Evolutionary conservation across 177 flowering plant species (phyloP).

Genomic region (Telopea speciosissima): DNA sequence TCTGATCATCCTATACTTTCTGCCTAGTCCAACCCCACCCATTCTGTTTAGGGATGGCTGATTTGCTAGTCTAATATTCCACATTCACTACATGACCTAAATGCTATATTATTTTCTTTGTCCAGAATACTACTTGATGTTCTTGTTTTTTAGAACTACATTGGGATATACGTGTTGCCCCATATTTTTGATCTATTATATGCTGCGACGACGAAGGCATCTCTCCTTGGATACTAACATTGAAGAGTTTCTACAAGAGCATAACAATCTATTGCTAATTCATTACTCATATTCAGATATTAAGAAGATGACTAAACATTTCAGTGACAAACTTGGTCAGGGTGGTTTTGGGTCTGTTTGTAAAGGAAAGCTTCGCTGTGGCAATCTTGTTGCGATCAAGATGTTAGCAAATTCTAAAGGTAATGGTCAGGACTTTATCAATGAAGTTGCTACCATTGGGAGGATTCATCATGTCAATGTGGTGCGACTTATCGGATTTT

Average conservation of each 20-base stretch:
- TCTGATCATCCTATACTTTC: no score
- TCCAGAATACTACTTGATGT: no score
- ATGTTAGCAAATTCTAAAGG: conserved; percentile 1
- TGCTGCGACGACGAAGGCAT: background rate
- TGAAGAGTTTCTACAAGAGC: background rate
- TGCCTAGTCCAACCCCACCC: no score
- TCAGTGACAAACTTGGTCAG: conserved; percentile 7
- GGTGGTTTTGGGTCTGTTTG: conserved; percentile 3
- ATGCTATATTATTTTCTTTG: no score
- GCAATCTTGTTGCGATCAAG: conserved; percentile 6
- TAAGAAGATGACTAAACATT: background rate
- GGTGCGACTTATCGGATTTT: background rate
- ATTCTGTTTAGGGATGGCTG: no score
- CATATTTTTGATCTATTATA: no score
- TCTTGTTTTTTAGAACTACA: background rate
- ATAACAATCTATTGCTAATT: background rate
- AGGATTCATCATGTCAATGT: conserved; percentile 1
- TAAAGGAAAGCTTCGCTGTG: background rate
- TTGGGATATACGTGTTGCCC: background rate
- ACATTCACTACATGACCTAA: no score
- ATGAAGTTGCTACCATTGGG: background rate
- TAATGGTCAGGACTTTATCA: background rate
- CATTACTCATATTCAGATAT: background rate
- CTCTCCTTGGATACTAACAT: background rate
- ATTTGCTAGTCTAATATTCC: no score